These are phyloP conservation scores for Saccharomycopsis sp. DNA, from an alignment of 805 yeast genomes.

Conservation along the genomic window DNA sequence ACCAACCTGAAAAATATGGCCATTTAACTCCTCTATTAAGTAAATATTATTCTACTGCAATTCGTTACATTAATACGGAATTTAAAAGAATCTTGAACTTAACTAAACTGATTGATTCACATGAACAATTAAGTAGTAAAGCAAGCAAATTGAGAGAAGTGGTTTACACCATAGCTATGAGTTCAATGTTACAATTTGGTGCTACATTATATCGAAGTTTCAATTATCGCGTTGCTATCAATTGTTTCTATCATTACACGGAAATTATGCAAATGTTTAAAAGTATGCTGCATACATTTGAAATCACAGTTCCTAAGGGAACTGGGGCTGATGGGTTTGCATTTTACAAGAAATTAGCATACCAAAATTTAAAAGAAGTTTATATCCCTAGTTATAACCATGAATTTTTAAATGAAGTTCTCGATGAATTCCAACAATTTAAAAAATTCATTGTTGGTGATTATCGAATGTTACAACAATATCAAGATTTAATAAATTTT, in stretches of 20 bases:
- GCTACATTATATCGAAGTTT: constrained; percentile 1
- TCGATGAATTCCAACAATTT: constrained; percentile 1
- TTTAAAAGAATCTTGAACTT: neutral
- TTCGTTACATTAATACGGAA: constrained; percentile 7
- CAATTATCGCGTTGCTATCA: constrained; percentile 8
- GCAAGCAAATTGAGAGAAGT: neutral
- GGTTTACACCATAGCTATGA: constrained; percentile 6
- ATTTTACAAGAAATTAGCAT: constrained; percentile 10
- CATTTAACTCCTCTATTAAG: neutral
- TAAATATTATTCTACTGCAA: neutral
- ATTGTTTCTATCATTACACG: constrained; percentile 9
- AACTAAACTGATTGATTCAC: too few relatives aligned
- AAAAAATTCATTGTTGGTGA: constrained; percentile 4
- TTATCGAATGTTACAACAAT: neutral
- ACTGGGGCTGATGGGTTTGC: constrained; percentile 17
- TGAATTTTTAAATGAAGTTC: constrained; percentile 7
- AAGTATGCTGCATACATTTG: neutral
- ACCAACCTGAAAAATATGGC: neutral
- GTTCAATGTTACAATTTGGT: constrained; percentile 12
- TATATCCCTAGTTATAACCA: constrained; percentile 16
- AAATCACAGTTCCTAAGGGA: neutral
- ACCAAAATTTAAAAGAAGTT: constrained; percentile 13
- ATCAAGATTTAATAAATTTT: neutral
- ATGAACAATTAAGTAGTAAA: neutral
- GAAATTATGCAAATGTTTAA: constrained; percentile 3